A percentile compares a stretch with the other conserved stretches of the same genome.
Conservation (phyloP, 2,329 filamentous ascomycete genomes). For the Helotiales sp. region DNA sequence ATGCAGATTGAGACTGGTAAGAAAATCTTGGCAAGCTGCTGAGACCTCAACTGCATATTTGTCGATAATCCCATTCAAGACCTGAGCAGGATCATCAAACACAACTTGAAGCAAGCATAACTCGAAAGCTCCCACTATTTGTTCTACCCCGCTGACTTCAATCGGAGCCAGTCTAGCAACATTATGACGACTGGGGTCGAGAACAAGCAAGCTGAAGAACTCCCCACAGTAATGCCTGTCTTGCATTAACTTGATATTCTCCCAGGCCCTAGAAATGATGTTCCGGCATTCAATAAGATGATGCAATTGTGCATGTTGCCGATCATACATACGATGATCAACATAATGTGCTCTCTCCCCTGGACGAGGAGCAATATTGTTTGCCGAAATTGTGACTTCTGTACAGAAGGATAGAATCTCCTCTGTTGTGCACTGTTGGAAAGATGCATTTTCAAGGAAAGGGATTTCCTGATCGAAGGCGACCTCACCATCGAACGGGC, state of each 20-base stretch:
- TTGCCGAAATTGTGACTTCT: slow-evolving; percentile 5
- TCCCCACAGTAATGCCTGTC: slow-evolving; percentile 2
- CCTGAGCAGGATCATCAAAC: neutral
- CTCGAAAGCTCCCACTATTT: slow-evolving; percentile 9
- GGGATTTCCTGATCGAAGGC: slow-evolving; percentile 4
- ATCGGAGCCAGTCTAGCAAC: slow-evolving; percentile 14
- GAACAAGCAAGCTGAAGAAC: slow-evolving; percentile 15
- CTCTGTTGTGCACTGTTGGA: neutral
- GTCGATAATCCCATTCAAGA: neutral
- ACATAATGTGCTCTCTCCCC: neutral
- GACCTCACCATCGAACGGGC: slow-evolving; percentile 3
- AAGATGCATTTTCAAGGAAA: slow-evolving; percentile 8
- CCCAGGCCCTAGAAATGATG: slow-evolving; percentile 8
- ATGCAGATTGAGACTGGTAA: slow-evolving; percentile 6
- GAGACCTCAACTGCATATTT: neutral
- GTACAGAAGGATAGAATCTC: slow-evolving; percentile 7
- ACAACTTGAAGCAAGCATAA: slow-evolving; percentile 5
- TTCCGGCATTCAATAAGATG: slow-evolving; percentile 18
- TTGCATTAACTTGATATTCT: slow-evolving; percentile 7
- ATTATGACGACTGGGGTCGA: neutral
- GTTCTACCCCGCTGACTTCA: slow-evolving; percentile 5
- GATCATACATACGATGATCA: neutral
- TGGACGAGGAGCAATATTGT: neutral
- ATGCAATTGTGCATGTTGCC: neutral
- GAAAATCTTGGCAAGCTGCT: slow-evolving; percentile 6